phyloP scores from a whole-genome alignment of 1,284 basidiomycete genomes.

The Vanrija humicola region DNA sequence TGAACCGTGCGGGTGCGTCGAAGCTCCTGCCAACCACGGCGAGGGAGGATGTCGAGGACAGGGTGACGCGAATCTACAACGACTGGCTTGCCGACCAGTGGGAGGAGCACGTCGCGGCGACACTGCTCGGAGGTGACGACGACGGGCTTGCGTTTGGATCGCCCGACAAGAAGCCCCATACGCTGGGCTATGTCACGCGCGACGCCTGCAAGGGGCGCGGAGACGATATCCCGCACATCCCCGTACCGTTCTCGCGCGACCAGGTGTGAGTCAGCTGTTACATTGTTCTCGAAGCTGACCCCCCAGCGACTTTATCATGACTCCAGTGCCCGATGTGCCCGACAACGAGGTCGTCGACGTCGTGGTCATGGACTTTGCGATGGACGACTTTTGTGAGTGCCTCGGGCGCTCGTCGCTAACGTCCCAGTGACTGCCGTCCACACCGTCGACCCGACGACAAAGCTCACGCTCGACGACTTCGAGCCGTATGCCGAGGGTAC shows the following conservation, averaged over 20 bases:
- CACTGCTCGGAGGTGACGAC: constrained; percentile 1
- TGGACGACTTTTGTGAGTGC: constrained; percentile 45
- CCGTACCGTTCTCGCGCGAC: constrained; percentile 20
- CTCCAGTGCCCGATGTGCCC: constrained; percentile 35
- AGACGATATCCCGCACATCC: constrained; percentile 48
- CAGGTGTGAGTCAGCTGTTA: constrained; percentile 8
- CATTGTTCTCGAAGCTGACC: not conserved
- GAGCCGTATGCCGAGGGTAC: constrained; percentile 40
- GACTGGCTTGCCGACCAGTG: constrained; percentile 30
- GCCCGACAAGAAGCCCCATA: constrained; percentile 19
- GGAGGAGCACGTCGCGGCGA: constrained; percentile 15
- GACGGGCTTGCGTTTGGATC: not conserved
- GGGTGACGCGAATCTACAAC: constrained; percentile 23
- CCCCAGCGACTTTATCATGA: constrained; percentile 40
- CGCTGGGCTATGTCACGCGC: constrained; percentile 44
- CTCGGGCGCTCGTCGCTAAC: not conserved
- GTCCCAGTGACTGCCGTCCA: constrained; percentile 37
- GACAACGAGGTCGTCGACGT: constrained; percentile 41
- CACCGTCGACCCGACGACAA: constrained; percentile 29
- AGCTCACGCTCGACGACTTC: constrained; percentile 28
- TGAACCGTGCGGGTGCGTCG: constrained; percentile 45
- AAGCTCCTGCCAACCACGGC: constrained; percentile 25
- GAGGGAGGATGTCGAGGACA: constrained; percentile 24
- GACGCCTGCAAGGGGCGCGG: constrained; percentile 41
- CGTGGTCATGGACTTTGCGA: constrained; percentile 46